Evolutionary conservation across 2,329 filamentous ascomycete genomes (phyloP).

Genomic region (Diaporthe sp.): DNA sequence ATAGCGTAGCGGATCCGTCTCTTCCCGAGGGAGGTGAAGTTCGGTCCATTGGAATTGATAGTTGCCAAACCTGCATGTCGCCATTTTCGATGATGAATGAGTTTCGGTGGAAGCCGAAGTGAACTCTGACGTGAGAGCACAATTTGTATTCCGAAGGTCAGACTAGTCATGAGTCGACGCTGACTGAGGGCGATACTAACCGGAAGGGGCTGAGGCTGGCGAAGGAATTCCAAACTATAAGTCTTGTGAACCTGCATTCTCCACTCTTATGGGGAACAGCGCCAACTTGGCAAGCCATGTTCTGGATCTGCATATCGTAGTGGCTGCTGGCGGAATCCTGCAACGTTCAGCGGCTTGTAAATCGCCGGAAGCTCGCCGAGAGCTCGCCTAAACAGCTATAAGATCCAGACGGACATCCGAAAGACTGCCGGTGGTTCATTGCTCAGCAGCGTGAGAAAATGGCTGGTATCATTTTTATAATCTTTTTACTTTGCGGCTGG

Average conservation of each 20-base stretch:
- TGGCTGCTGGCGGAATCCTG: not conserved
- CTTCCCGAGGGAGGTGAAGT: not conserved
- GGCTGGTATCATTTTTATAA: not conserved
- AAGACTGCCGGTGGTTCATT: not conserved
- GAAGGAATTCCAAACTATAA: not conserved
- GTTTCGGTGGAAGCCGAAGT: not conserved
- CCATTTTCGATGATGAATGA: not conserved
- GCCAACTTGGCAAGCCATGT: not conserved
- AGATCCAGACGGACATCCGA: not conserved
- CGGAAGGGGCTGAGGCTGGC: not conserved
- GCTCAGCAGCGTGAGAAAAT: not conserved
- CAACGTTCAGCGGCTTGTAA: not conserved
- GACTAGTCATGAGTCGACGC: not conserved
- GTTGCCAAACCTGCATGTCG: slow-evolving; percentile 10
- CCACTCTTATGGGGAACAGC: not conserved
- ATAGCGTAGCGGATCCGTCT: slow-evolving; percentile 12
- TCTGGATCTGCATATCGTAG: not conserved
- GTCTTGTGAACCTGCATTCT: not conserved
- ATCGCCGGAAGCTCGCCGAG: not conserved
- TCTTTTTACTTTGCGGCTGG: not conserved
- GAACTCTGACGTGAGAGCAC: not conserved
- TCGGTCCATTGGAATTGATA: slow-evolving; percentile 7
- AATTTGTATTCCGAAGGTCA: not conserved
- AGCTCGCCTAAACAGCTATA: not conserved
- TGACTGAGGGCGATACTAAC: too few relatives aligned